Evolutionary conservation across 345 rosid genomes (phyloP).

Genomic region (Lumnitzera littorea): DNA sequence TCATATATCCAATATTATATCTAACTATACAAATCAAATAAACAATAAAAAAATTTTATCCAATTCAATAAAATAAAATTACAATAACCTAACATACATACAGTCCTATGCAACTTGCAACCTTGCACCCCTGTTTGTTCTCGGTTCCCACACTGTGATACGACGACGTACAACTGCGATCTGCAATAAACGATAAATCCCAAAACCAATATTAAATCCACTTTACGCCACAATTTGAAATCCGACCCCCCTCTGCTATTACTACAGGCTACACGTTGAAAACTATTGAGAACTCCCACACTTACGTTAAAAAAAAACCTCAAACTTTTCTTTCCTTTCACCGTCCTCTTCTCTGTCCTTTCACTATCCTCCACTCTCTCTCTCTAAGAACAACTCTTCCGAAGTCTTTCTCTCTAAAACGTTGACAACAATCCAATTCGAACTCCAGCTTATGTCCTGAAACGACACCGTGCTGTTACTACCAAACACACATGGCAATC

Average conservation of each 20-base stretch:
- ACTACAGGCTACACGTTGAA: background rate
- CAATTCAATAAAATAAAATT: no score
- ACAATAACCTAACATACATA: no score
- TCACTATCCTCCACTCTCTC: background rate
- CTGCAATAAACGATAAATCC: slow-evolving; percentile 8
- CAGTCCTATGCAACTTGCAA: no score
- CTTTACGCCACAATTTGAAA: slow-evolving; percentile 9
- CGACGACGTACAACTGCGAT: background rate
- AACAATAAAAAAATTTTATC: no score
- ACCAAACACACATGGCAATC: slow-evolving; percentile 38
- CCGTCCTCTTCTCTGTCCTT: background rate
- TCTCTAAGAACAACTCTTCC: background rate
- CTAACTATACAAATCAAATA: no score
- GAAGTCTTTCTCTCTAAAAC: background rate
- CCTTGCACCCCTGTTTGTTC: no score
- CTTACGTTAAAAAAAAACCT: background rate
- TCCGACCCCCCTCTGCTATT: slow-evolving; percentile 18
- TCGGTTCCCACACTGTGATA: no score
- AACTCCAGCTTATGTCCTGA: background rate
- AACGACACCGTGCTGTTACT: background rate
- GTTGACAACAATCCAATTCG: background rate
- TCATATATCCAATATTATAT: no score
- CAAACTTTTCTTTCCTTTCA: background rate
- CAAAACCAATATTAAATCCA: slow-evolving; percentile 6
- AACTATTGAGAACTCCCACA: background rate